Evolutionary conservation across 1,139 yeast genomes (phyloP), one percentile per base, ranked within the genome.

Genomic region (Candida sanyaensis): DNA sequence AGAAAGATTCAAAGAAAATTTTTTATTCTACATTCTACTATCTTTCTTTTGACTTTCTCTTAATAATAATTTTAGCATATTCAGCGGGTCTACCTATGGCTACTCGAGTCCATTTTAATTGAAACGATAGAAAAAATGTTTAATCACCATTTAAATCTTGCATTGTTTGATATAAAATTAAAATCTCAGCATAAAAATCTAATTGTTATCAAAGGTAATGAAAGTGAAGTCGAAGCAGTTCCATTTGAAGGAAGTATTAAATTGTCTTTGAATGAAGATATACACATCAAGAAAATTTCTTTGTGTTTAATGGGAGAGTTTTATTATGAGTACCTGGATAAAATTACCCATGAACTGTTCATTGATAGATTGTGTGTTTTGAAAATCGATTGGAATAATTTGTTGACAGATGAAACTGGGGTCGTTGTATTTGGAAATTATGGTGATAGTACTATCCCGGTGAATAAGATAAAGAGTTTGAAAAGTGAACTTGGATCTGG

Each of bases 361-460:
- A 69, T 49, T 41, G 88, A 83, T 54, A 74, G 78, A 37, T 62
- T 71, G 11, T 71, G 77, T 32, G 71, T 81, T 1, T 68, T 85
- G 49, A 77, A 77, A 42, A 80, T 78, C 26, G 71, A 67, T 12
- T 86, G 92, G 92, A 74, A 75, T 43, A 85, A 86, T 55, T 63
- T 86, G 26, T 65, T 86, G 40, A 68, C 75, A 3, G 61, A 66
- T 37, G 62, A 78, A 1, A 66, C 73, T 6, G 90, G 89, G 0
- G 54, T 54, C 2, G 62, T 81, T 2, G 55, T 57, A 3, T 71
- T 65, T 50, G 83, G 84, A 0, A 64, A 68, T 45, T 71, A 73
- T 47, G 75, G 77, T 32, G 78, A 74, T 54, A 59, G 51, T 48
- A 68, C 64, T 41, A 59, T 56, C 4, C 52, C 51, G 4, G 52